Evolutionary conservation across 805 yeast genomes (phyloP).

Genomic region (Lipomyces kockii): DNA sequence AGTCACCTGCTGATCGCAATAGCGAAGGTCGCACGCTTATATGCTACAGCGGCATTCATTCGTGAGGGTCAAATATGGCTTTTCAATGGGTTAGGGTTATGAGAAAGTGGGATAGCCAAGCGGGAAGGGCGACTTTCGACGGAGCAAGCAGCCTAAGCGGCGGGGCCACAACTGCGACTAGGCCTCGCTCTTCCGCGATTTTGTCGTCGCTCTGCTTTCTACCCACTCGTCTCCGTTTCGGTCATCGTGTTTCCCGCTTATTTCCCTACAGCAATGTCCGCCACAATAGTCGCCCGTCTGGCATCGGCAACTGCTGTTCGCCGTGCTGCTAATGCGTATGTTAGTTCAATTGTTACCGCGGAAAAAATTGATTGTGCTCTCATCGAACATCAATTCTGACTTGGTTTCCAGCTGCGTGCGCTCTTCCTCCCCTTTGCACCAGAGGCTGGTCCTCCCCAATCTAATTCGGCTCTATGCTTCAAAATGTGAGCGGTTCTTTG

Average conservation of each 20-base stretch:
- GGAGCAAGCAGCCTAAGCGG: neutral
- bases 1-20: too few relatives aligned
- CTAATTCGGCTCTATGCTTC: conserved; percentile 47
- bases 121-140: neutral
- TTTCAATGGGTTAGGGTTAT: neutral
- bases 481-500: conserved; percentile 40
- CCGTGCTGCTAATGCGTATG: conserved; percentile 26
- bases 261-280: conserved; percentile 21
- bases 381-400: neutral
- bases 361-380: neutral
- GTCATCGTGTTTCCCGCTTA: neutral
- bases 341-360: neutral
- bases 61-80: too few relatives aligned
- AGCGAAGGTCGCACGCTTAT: too few relatives aligned
- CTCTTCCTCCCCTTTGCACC: conserved; percentile 15
- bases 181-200: conserved; percentile 6
- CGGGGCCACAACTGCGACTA: neutral
- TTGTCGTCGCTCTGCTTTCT: conserved; percentile 5
- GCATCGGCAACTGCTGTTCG: conserved; percentile 33
- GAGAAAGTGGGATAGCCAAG: neutral
- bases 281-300: conserved; percentile 32
- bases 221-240: conserved; percentile 2
- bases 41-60: too few relatives aligned
- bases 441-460: conserved; percentile 38
- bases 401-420: conserved; percentile 16